Conservation (phyloP, 2,329 filamentous ascomycete species). For the Mollisia scopiformis region DNA sequence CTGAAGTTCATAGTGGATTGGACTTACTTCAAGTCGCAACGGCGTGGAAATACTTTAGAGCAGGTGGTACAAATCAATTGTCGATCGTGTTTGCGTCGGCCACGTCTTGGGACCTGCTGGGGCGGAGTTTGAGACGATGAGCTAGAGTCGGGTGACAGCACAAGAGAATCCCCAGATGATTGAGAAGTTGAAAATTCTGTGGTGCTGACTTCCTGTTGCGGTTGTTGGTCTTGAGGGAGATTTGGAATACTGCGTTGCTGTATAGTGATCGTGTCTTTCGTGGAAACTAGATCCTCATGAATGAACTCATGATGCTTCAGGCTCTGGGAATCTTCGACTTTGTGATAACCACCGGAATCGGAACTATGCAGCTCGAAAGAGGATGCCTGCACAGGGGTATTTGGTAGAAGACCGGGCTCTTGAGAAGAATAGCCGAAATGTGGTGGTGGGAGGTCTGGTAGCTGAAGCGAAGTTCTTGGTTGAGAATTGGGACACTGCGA, state of each 20-base stretch:
- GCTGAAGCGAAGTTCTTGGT: background rate
- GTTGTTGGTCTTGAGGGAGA: background rate
- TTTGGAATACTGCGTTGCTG: background rate
- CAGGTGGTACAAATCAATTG: constrained; percentile 2
- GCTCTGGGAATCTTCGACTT: background rate
- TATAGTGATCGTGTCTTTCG: background rate
- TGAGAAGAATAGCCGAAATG: background rate
- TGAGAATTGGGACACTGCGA: background rate
- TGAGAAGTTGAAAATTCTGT: background rate
- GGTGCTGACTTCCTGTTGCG: background rate
- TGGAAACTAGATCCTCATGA: background rate
- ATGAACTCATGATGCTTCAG: background rate
- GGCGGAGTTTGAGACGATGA: background rate
- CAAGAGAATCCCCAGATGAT: background rate
- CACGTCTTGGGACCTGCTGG: background rate
- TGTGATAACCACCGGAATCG: background rate
- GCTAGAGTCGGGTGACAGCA: background rate
- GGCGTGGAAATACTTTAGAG: constrained; percentile 4
- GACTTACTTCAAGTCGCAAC: constrained; percentile 12
- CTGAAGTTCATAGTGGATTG: background rate
- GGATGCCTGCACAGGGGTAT: background rate
- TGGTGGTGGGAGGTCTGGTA: background rate
- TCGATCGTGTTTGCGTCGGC: background rate
- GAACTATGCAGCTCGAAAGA: background rate
- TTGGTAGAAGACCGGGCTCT: background rate